Percentiles rank a stretch among this genome's conserved stretches.
Evolutionary conservation across 139 green algal species (phyloP).

Genomic region (Monoraphidium neglectum): DNA sequence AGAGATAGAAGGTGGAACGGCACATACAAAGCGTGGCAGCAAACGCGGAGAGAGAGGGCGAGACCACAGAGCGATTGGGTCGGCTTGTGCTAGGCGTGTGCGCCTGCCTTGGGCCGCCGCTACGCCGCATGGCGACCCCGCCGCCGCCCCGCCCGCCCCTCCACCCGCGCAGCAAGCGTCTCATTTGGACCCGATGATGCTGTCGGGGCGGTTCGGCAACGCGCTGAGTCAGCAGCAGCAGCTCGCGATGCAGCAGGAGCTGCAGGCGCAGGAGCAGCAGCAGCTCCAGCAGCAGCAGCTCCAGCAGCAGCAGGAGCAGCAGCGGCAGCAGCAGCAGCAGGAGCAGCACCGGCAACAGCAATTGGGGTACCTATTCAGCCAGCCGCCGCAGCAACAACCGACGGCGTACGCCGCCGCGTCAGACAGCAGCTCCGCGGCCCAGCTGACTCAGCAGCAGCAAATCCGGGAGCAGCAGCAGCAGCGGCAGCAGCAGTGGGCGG

Average conservation of each 20-base stretch:
- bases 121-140: no score
- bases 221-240: slow-evolving; percentile 3
- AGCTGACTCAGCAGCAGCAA: background rate
- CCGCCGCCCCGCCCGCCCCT: no score
- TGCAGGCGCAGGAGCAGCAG: background rate
- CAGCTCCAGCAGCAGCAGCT: slow-evolving; percentile 16
- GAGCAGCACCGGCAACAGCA: background rate
- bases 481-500: background rate
- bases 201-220: background rate
- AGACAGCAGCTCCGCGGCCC: background rate
- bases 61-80: no score
- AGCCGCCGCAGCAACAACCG: background rate
- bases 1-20: no score
- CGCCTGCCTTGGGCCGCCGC: no score
- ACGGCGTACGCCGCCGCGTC: no score
- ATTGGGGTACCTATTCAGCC: background rate
- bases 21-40: no score
- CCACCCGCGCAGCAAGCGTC: slow-evolving; percentile 12
- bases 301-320: background rate
- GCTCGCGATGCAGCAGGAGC: background rate
- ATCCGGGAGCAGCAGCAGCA: slow-evolving; percentile 3
- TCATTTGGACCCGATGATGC: background rate
- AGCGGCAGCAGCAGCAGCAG: slow-evolving; percentile 9
- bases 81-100: no score
- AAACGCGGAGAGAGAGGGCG: no score